phyloP scores from a whole-genome alignment of 1,139 yeast genomes.

The Zhuliangozyma parablackwelliae region DNA sequence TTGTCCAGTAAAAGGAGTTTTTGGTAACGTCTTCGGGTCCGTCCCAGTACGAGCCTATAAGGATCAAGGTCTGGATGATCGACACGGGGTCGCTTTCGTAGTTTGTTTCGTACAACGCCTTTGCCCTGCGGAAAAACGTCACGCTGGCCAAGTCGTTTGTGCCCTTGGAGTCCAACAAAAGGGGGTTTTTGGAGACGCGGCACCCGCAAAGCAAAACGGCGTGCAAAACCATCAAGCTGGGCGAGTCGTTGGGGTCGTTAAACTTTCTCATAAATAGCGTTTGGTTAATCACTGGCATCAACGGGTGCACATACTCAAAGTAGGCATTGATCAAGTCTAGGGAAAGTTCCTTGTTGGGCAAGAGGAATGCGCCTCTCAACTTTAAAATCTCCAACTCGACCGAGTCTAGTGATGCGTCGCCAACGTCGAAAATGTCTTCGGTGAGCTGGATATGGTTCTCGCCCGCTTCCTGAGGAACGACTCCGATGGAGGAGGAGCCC shows the following conservation, averaged over 20 bases:
- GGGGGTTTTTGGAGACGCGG: conserved; percentile 55
- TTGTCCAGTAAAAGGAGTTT: conserved; percentile 74
- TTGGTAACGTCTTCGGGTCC: conserved; percentile 76
- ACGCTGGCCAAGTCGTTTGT: conserved; percentile 55
- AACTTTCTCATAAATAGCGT: conserved; percentile 55
- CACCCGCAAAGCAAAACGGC: conserved; percentile 70
- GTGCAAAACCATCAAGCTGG: conserved; percentile 65
- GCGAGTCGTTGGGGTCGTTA: conserved; percentile 58
- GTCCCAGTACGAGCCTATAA: conserved; percentile 72
- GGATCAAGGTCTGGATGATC: conserved; percentile 58
- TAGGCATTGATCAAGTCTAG: conserved; percentile 59
- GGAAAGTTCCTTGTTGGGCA: conserved; percentile 61
- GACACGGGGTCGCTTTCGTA: conserved; percentile 70
- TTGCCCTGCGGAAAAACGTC: conserved; percentile 73
- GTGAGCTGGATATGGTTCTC: conserved; percentile 42
- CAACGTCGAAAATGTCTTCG: conserved; percentile 36
- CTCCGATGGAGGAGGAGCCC: conserved; percentile 39
- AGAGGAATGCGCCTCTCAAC: conserved; percentile 64
- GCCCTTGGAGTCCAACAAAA: conserved; percentile 53
- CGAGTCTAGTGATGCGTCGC: conserved; percentile 47
- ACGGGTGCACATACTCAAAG: conserved; percentile 65
- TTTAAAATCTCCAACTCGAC: conserved; percentile 67
- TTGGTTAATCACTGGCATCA: conserved; percentile 68
- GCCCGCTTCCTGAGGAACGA: conserved; percentile 40
- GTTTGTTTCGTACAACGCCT: conserved; percentile 68